Base-by-base conservation (phyloP, 2,329 filamentous ascomycete genomes). In the Penicillium hesseltinei region DNA sequence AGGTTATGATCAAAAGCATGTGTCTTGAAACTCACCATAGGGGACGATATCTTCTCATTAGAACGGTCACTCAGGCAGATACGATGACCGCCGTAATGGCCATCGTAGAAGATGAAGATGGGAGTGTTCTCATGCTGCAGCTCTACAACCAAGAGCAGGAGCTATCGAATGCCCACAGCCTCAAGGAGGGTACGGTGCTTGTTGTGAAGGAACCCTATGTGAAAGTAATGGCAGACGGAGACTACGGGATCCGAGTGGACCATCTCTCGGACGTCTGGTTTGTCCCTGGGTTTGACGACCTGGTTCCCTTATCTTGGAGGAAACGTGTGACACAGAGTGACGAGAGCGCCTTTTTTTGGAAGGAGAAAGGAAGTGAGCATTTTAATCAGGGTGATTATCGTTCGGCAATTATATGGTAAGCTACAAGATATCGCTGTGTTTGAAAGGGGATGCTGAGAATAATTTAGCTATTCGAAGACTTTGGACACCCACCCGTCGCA, bases 191-290 rank as follows among this genome's bases (percentile, higher is more conserved):
- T 1, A 69, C 67, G 13, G 63, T 78, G 0, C 71, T 77, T 11
- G 63, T 84, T 29, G 51, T 85, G 29, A 86, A 84, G 59, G 82
- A 85, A 56, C 82, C 82, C 0, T 85, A 78, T 62, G 76, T 84
- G 61, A 82, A 79, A 59, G 31, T 65, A 0, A 71, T 72, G 25
- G 66, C 64, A 0, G 66, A 77, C 29, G 77, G 77, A 2, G 47
- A 68, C 0, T 81, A 80, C 64, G 73, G 69, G 0, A 35, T 85
- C 25, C 75, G 81, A 6, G 78, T 84, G 7, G 82, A 85, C 56
- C 82, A 85, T 63, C 62, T 80, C 17, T 78, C 76, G 17, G 82
- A 85, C 55, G 60, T 84, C 19, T 58, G 77, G 3, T 73, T 71
- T 57, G 56, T 83, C 2, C 51, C 69, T 0, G 50, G 61, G 0